Conservation (phyloP, 2,329 filamentous ascomycete species). For the Colletotrichum melonis region DNA sequence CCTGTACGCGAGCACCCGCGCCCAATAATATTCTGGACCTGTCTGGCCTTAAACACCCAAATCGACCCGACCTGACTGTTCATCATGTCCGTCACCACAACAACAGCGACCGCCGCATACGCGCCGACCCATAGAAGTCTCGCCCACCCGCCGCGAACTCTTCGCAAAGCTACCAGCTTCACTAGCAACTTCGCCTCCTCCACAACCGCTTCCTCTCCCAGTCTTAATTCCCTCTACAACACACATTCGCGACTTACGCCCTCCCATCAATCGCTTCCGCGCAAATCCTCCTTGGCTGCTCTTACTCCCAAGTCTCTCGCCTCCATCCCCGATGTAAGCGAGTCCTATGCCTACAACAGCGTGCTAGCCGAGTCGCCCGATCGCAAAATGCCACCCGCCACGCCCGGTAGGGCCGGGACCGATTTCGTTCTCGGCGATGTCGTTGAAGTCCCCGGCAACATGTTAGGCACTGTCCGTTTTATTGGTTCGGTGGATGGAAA, state of each 20-base stretch:
- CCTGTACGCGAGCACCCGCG: slow-evolving; percentile 21
- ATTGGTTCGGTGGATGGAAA: slow-evolving; percentile 89
- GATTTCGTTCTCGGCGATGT: slow-evolving; percentile 79
- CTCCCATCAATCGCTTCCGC: slow-evolving; percentile 58
- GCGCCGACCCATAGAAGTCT: slow-evolving; percentile 35
- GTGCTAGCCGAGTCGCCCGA: slow-evolving; percentile 58
- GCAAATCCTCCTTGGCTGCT: slow-evolving; percentile 78
- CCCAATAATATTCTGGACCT: slow-evolving; percentile 19
- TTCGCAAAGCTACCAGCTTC: slow-evolving; percentile 54
- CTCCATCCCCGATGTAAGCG: slow-evolving; percentile 74
- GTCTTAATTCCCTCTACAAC: slow-evolving; percentile 64
- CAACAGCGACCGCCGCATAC: slow-evolving; percentile 34
- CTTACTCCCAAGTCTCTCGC: slow-evolving; percentile 73
- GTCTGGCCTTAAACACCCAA: slow-evolving; percentile 12
- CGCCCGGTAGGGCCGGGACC: slow-evolving; percentile 64
- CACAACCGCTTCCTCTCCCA: slow-evolving; percentile 66
- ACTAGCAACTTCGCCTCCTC: slow-evolving; percentile 47
- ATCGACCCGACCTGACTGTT: slow-evolving; percentile 8
- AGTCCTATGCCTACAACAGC: slow-evolving; percentile 70
- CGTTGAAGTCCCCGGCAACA: slow-evolving; percentile 93
- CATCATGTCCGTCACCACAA: slow-evolving; percentile 36
- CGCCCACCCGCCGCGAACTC: slow-evolving; percentile 45
- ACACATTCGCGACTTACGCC: slow-evolving; percentile 60
- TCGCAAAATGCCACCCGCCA: slow-evolving; percentile 64
- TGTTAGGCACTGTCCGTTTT: slow-evolving; percentile 91